Evolutionary conservation across 148 eudicot species (phyloP), one percentile per base, ranked within the genome.

Genomic region (Vaccinium myrtillus): DNA sequence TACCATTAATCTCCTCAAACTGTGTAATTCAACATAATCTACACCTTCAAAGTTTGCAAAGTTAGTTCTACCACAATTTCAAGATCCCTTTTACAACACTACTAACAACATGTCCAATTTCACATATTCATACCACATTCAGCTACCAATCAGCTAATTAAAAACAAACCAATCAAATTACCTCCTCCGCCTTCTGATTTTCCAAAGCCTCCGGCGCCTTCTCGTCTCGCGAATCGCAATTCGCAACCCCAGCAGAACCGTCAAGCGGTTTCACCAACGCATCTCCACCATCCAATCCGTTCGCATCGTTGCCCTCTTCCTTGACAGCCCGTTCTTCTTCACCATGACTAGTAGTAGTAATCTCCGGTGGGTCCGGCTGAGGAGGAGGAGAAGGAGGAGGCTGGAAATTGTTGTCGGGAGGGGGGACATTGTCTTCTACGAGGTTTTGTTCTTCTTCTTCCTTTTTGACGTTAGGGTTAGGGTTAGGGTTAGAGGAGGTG

Each of bases 401-500:
- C 14, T 5, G 82, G 9, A 83, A 25, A 55, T 84, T 77, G 21
- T 50, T 48, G 32, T 23, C 18, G 71, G 39, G 75, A 25, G 25
- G 21, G 25, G 16, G 13, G 23, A 18, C 69, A 65, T 19, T 48
- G 43, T 77, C 1, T 36, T 67, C 23, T 9, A 12, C 25, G 39
- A 6, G 9, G 7, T 78, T 50, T 75, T 43, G 5, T 43, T 49
- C 21, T 75, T 49, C 21, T 6, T 25, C 27, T 56, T 83, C 48
- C 30, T 51, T 56, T 67, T 81, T 77, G 12, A 67, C 74, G 59
- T 54, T 65, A n/a, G 58, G 70, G 27, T 43, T 61, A 67, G 82
- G 77, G 58, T 86, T 86, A 70, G 89, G 81, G 85, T 51, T 83
- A 71, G 80, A 19, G 74, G 85, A n/a, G 56, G 88, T 19, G 79